Base-by-base conservation (phyloP, 768 basidiomycete genomes). In the Boletus subparvulus region DNA sequence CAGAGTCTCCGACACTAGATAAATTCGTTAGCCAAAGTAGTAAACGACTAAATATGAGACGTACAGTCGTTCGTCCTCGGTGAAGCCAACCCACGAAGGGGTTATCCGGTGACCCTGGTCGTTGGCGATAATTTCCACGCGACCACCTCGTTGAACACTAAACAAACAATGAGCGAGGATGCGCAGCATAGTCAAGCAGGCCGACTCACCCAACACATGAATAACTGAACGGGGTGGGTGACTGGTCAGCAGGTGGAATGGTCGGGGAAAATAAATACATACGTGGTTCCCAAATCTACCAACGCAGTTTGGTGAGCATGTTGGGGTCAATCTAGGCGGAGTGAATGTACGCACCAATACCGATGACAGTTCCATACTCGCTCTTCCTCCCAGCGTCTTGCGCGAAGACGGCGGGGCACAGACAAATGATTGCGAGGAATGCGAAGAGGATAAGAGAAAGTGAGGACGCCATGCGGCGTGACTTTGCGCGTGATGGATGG, bases 311-410 rank as follows among this genome's bases (percentile, higher is more conserved):
- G 24, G 49, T 74, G 43, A 60, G 57, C 50, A 51, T 5, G 1
- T 11, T 9, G 1, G 0, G 1, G 2, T 1, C 3, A 5, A 9
- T 12, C 3, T 2, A 21, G 8, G 13, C 0, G 0, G 2, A 19
- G 17, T 2, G 14, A n/a, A 13, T 54, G 32, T 2, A 76, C 86
- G 47, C 62, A 91, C 88, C 90, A 69, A 93, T 92, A 83, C 92
- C 94, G 71, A 96, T 96, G 39, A 96, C 93, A 37, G 90, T 89
- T 54, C 94, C 94, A 73, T 90, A 94, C 67, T 94, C 90, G 55
- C 80, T 76, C 63, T 75, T 77, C 61, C 77, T 76, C 37, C 73
- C 74, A 12, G 35, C 56, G 36, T 86, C 87, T 62, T 88, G 84
- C 44, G 91, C 92, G 49, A 73, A 76, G 52, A 80, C 82, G 33